A percentile compares a stretch with the other conserved stretches of the same genome.
Conservation (phyloP, 202 grass and related monocot genomes). For the Saccharum hybrid region DNA sequence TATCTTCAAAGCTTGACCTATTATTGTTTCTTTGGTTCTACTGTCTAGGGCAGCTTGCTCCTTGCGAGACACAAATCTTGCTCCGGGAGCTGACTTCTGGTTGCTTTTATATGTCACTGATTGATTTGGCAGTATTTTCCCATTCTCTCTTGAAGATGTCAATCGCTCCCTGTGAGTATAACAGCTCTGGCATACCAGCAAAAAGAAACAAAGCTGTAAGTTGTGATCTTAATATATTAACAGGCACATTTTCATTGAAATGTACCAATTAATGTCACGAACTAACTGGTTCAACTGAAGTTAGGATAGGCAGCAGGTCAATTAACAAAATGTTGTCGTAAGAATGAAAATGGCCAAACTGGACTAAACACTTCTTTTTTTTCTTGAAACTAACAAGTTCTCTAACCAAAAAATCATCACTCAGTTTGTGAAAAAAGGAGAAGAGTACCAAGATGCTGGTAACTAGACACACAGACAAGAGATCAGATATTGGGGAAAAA, state of each 20-base stretch:
- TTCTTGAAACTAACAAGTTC: neutral
- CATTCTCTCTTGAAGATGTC: conserved; percentile 33
- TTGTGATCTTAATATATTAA: neutral
- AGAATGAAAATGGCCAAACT: conserved; percentile 10
- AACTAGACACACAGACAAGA: neutral
- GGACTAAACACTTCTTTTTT: conserved; percentile 5
- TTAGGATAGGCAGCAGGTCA: neutral
- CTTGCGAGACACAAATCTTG: conserved; percentile 45
- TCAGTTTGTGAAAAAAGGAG: neutral
- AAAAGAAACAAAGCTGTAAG: neutral
- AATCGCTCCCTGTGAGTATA: conserved; percentile 30
- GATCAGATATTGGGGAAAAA: neutral
- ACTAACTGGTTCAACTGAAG: conserved; percentile 7
- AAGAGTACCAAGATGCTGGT: neutral
- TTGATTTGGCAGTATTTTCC: conserved; percentile 22
- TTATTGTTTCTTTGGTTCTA: conserved; percentile 33
- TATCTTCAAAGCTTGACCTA: conserved; percentile 33
- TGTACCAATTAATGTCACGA: neutral
- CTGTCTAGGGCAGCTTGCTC: conserved; percentile 31
- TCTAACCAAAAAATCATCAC: neutral
- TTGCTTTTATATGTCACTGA: conserved; percentile 12
- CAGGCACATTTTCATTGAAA: neutral
- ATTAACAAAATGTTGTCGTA: neutral
- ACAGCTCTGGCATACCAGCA: conserved; percentile 13
- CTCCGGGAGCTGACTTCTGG: conserved; percentile 22